Percentiles rank a stretch among this genome's conserved stretches.
Evolutionary conservation across 2,329 filamentous ascomycete genomes (phyloP).

Genomic region (Penicillium sp.): DNA sequence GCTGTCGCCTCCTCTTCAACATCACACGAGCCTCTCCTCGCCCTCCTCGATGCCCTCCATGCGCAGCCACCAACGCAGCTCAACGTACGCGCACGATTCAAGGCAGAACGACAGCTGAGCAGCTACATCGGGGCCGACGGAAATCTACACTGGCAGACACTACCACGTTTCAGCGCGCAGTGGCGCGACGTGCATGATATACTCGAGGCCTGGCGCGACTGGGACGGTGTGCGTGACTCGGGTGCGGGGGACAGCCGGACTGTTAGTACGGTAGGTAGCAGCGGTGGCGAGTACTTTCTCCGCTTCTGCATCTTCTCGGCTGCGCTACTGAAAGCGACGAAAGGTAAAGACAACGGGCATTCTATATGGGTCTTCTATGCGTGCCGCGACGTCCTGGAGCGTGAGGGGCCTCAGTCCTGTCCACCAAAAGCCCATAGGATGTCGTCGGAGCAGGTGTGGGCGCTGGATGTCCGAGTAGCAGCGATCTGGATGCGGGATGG

Average conservation of each 20-base stretch:
- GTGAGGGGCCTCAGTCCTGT: neutral
- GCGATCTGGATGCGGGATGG: neutral
- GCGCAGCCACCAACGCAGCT: neutral
- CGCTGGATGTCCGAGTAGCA: neutral
- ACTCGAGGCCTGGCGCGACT: neutral
- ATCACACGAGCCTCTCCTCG: neutral
- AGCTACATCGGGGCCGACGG: neutral
- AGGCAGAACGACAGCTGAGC: too few species aligned
- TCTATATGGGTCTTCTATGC: neutral
- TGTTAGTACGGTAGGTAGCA: neutral
- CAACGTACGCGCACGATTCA: neutral
- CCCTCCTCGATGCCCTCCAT: neutral
- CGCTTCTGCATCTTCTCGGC: neutral
- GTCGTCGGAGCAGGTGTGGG: neutral
- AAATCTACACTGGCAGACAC: neutral
- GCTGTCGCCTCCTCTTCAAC: neutral
- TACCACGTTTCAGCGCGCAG: neutral
- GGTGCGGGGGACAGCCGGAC: neutral
- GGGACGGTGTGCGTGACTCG: neutral
- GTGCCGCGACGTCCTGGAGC: neutral
- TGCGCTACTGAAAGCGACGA: neutral
- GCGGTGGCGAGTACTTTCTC: neutral
- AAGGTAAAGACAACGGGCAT: neutral
- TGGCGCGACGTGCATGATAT: neutral
- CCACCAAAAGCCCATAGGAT: neutral